These are phyloP conservation scores for Chrysanthemum seticuspe DNA, from an alignment of 129 eudicot genomes.

Conservation along the genomic window DNA sequence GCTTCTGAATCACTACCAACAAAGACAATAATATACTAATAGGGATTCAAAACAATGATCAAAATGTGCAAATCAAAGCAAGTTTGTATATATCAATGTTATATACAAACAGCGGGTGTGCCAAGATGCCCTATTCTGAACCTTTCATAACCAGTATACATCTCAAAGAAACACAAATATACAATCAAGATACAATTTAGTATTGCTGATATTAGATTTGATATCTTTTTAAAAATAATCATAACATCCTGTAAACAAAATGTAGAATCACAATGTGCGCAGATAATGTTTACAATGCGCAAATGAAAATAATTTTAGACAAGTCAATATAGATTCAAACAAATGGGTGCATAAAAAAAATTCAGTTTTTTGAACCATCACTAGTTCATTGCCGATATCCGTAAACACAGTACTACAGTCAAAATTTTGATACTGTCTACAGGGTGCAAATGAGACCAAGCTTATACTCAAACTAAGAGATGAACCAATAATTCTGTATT, in stretches of 20 bases:
- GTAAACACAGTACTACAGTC: neutral
- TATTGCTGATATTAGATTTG: neutral
- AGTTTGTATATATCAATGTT: neutral
- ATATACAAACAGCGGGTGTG: slow-evolving; percentile 1
- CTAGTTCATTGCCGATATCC: neutral
- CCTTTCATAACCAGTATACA: neutral
- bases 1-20: slow-evolving; percentile 2
- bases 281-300: neutral
- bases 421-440: neutral
- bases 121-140: slow-evolving; percentile 6
- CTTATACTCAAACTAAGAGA: neutral
- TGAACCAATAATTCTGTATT: neutral
- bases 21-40: neutral
- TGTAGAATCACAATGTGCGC: neutral
- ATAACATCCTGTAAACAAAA: neutral
- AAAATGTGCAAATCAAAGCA: slow-evolving; percentile 4
- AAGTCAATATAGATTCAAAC: slow-evolving; percentile 4
- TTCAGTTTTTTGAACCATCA: neutral
- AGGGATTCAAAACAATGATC: slow-evolving; percentile 10
- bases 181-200: neutral
- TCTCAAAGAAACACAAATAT: neutral
- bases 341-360: neutral
- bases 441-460: neutral
- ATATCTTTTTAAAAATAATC: slow-evolving; percentile 5
- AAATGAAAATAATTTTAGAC: neutral